Percentiles rank a stretch among this genome's conserved stretches.
Conservation (phyloP, 2,329 filamentous ascomycete species). For the Diplodia mutila region DNA sequence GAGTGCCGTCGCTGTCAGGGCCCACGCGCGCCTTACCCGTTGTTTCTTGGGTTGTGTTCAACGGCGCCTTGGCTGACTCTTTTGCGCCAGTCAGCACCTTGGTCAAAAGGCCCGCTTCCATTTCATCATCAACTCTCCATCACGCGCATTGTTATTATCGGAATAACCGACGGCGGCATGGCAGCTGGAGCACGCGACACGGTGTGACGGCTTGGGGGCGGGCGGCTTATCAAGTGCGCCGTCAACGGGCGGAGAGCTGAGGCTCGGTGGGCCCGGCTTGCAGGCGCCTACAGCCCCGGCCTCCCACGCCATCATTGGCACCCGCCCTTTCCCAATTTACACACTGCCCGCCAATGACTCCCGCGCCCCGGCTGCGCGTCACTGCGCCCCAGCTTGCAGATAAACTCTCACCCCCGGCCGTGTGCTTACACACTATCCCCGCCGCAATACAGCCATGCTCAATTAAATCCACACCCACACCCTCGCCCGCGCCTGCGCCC, state of each 20-base stretch:
- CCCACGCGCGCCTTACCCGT: constrained; percentile 13
- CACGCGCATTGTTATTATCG: too few relatives aligned
- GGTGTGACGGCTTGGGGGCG: neutral
- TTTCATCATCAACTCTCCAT: too few relatives aligned
- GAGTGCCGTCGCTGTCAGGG: neutral
- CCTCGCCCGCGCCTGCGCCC: neutral
- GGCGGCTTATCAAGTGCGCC: constrained; percentile 15
- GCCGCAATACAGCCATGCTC: neutral
- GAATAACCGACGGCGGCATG: neutral
- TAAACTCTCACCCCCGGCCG: neutral
- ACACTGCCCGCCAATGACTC: constrained; percentile 10
- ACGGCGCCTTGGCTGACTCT: neutral
- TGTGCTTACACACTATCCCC: too few relatives aligned
- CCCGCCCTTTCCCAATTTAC: neutral
- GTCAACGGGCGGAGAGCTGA: constrained; percentile 6
- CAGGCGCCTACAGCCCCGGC: constrained; percentile 1
- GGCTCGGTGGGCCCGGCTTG: constrained; percentile 16
- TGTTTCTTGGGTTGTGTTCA: neutral
- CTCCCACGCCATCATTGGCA: constrained; percentile 11
- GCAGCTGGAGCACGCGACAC: constrained; percentile 9
- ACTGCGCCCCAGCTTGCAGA: neutral
- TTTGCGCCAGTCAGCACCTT: neutral
- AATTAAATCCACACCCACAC: constrained; percentile 3
- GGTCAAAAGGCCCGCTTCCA: constrained; percentile 4
- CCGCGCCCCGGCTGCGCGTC: neutral